Percentiles rank a stretch among this genome's conserved stretches.
phyloP scores from a whole-genome alignment of 129 eudicot genomes.

The Ambrosia artemisiifolia region DNA sequence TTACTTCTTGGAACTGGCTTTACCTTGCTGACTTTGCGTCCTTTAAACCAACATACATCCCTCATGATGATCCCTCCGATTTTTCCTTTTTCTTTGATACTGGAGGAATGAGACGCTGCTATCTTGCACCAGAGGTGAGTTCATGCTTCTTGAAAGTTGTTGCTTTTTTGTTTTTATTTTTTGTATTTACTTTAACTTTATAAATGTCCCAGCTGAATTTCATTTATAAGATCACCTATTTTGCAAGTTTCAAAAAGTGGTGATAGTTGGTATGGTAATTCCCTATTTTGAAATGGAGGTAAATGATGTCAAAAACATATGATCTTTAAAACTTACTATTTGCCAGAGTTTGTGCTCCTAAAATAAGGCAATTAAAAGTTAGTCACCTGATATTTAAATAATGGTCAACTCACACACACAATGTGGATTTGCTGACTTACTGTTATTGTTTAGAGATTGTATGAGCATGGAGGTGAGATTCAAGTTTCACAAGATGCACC shows the following conservation, averaged over 20 bases:
- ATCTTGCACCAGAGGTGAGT: constrained; percentile 97
- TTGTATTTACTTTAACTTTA: neutral
- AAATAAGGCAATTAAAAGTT: neutral
- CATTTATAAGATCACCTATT: neutral
- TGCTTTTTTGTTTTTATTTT: neutral
- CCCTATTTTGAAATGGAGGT: neutral
- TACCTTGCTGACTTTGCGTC: constrained; percentile 98
- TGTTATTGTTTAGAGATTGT: constrained; percentile 73
- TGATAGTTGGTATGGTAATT: neutral
- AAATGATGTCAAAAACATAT: neutral
- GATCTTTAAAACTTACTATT: neutral
- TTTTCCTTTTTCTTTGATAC: constrained; percentile 97
- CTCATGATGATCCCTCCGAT: constrained; percentile 97
- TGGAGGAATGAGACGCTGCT: constrained; percentile 98
- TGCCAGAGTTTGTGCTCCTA: neutral
- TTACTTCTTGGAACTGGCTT: constrained; percentile 99
- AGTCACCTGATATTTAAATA: neutral
- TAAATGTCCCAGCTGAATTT: neutral
- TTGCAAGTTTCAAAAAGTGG: constrained; percentile 7
- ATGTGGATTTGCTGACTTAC: constrained; percentile 1
- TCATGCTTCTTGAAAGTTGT: neutral
- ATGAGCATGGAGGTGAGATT: constrained; percentile 94
- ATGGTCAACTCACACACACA: neutral
- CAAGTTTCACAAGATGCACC: constrained; percentile 83
- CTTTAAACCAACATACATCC: constrained; percentile 95